Evolutionary conservation across 306 rosid species (phyloP).

Genomic region (Geum urbanum): DNA sequence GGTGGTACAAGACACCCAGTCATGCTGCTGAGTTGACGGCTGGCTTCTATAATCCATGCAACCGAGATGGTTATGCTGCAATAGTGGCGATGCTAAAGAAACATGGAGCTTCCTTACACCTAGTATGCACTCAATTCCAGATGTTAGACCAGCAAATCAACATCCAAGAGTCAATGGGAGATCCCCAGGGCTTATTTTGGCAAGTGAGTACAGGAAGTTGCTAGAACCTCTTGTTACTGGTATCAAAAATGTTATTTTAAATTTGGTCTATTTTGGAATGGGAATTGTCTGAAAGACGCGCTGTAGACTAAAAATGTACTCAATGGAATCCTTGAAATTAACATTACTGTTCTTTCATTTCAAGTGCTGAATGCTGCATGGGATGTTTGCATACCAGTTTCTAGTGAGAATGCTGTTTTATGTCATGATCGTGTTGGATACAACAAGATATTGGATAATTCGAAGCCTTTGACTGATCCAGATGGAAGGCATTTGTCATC

Average conservation of each 20-base stretch:
- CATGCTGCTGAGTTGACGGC: conserved; percentile 95
- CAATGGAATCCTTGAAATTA: background rate
- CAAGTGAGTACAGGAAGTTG: conserved; percentile 55
- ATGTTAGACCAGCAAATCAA: conserved; percentile 54
- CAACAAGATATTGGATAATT: conserved; percentile 74
- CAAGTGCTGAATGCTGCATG: conserved; percentile 87
- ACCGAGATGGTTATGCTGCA: conserved; percentile 90
- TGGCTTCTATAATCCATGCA: conserved; percentile 85
- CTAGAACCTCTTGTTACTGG: background rate
- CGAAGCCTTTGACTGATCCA: conserved; percentile 77
- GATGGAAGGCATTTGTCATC: conserved; percentile 81
- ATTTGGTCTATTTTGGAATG: background rate
- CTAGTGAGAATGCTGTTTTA: conserved; percentile 69
- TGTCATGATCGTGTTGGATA: conserved; percentile 64
- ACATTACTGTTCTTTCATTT: conserved; percentile 21
- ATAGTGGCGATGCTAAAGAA: conserved; percentile 64
- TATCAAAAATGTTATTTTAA: conserved; percentile 1
- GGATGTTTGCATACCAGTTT: conserved; percentile 65
- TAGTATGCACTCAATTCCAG: conserved; percentile 59
- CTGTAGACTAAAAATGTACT: background rate
- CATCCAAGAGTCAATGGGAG: conserved; percentile 56
- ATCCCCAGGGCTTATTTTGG: conserved; percentile 85
- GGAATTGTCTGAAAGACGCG: conserved; percentile 9
- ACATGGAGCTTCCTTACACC: conserved; percentile 60
- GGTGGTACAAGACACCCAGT: conserved; percentile 94